Base-by-base conservation (phyloP, 75 land plant genomes). In the Cupressus sempervirens region DNA sequence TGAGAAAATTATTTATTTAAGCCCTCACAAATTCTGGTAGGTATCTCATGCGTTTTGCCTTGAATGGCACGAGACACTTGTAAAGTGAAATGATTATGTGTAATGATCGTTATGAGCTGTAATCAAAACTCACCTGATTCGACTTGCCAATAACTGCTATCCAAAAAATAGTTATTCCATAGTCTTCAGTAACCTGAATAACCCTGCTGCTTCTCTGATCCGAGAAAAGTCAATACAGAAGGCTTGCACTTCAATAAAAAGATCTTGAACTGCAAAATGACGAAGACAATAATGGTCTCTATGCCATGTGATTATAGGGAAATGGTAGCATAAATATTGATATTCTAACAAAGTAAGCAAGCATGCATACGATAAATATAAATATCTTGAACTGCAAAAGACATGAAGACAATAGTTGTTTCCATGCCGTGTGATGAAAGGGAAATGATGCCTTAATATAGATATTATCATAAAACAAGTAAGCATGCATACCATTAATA, bases 181-280 rank as follows among this genome's bases (percentile, higher is more conserved):
- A 34, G 93, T 76, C 68, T 96, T 97, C 4, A 97, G 91, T 67
- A 97, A 95, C 91, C 98, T 94, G 84, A 98, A 96, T 62, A 98
- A 84, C 26, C 90, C 92, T 56, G 98, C 99, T 32, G 99, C 98
- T 83, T 96, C 99, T 82, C 94, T 85, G 43, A 98, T 98, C 62
- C 98, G 89, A 4, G 98, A 98, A 90, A 98, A 98, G 84, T 96
- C 98, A 81, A 98, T 96, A 86, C 99, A 98, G 86, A 98, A 98
- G 3, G 96, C 95, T 85, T 97, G 99, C 18, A 97, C 99, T 90
- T 96, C 98, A 80, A 97, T 94, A 88, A 97, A 96, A 34, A 97
- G 89, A 83, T 97, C 98, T 80, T 96, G 92, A 82, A 97, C 98
- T 97, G 95, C 86, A 82, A 76, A 26, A 58, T 50, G 82, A 53